phyloP scores from a whole-genome alignment of 139 green algal species.

The Pleodorina starrii region DNA sequence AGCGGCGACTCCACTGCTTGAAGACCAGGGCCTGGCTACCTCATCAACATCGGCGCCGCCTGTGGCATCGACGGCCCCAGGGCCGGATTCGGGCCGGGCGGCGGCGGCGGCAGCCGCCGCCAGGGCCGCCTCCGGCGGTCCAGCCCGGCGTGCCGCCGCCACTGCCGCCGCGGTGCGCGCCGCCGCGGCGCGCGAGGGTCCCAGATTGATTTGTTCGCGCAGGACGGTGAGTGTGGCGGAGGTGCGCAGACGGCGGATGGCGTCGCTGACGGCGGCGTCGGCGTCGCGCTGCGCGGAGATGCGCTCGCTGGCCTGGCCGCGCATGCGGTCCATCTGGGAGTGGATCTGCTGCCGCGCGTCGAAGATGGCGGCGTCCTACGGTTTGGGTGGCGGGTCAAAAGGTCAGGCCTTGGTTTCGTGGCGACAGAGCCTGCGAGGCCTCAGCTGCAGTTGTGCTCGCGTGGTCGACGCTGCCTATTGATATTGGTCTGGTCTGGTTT shows the following conservation, averaged over 20 bases:
- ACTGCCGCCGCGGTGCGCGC: background rate
- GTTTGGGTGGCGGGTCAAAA: background rate
- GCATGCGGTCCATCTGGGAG: constrained; percentile 24
- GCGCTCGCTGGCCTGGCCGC: constrained; percentile 8
- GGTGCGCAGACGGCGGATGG: constrained; percentile 31
- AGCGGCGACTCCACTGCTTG: background rate
- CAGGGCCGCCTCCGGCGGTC: background rate
- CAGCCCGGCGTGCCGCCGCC: background rate
- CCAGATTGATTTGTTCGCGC: constrained; percentile 24
- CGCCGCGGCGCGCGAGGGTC: background rate
- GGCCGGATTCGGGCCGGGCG: background rate
- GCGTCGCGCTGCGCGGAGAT: constrained; percentile 35
- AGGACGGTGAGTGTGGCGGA: constrained; percentile 25
- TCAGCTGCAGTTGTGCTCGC: too few species aligned
- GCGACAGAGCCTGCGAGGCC: background rate
- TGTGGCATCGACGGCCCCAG: background rate
- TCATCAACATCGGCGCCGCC: background rate
- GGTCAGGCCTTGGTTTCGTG: background rate
- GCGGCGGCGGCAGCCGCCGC: background rate
- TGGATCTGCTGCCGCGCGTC: constrained; percentile 26
- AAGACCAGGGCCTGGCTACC: background rate
- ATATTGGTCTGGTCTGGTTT: background rate
- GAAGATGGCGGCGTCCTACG: constrained; percentile 41
- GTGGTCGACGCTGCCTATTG: background rate
- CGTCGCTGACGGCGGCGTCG: constrained; percentile 4